Evolutionary conservation across 1,284 basidiomycete species (phyloP), one percentile per base, ranked within the genome.

Genomic region (Pseudozyma sp.): DNA sequence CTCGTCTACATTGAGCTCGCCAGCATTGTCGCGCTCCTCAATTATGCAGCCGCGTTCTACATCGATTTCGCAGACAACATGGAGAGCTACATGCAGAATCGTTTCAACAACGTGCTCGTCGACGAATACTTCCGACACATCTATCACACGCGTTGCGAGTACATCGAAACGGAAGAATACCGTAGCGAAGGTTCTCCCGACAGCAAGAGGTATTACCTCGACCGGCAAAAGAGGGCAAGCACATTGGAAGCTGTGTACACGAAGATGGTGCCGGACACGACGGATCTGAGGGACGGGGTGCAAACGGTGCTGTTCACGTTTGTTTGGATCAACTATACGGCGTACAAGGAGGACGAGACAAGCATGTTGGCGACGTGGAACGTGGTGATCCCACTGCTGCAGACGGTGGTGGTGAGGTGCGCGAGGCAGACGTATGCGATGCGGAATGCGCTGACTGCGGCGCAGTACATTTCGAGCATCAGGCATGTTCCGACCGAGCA

Each of bases 261-360:
- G 17, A 42, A 24, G 4, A 42, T 53, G 30, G 37, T 57, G 5
- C 68, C 68, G 2, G 62, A 71, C 11, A 43, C 43, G 29, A 47
- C 45, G 13, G 68, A 71, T 19, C 34, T 71, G 8, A 42, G 63
- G n/a, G 58, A 71, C 17, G 62, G 62, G 7, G 51, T 54, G 5
- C 68, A 71, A 47, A 45, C 48, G 33, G 47, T 71, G 13, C 24
- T 66, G n/a, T 65, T 62, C 43, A 66, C 62, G 2, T 61, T 71
- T 11, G 42, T 50, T 5, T 71, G 68, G 68, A 66, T 71, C 62
- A 50, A 53, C 51, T 45, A 71, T 11, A 66, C 58, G 1, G 62
- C 63, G 7, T 54, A 17, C n/a, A 29, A 37, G 30, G 51, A 50
- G 4, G 13, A 11, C 30, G 51, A 54, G 1, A 16, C 14, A 30